Evolutionary conservation across 2,329 filamentous ascomycete genomes (phyloP).

Genomic region (Pleoardoris graminearum): DNA sequence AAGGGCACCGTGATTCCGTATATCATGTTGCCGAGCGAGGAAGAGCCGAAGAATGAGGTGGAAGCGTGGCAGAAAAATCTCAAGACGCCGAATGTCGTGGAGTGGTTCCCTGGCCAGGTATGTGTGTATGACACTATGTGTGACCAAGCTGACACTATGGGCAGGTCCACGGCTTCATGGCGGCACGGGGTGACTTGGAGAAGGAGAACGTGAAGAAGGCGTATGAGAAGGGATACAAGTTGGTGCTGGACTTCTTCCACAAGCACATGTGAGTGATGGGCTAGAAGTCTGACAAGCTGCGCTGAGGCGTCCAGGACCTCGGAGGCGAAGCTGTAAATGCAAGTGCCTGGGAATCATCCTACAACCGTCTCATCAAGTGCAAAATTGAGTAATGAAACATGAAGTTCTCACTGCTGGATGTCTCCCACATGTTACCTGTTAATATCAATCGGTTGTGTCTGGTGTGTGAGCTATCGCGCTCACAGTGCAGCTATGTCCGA

Average conservation of each 20-base stretch:
- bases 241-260: slow-evolving; percentile 56
- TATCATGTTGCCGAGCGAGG: slow-evolving; percentile 60
- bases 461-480: too few relatives aligned
- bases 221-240: slow-evolving; percentile 56
- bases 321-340: slow-evolving; percentile 7
- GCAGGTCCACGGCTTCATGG: slow-evolving; percentile 50
- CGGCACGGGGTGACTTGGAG: slow-evolving; percentile 51
- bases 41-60: slow-evolving; percentile 58
- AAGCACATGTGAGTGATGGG: slow-evolving; percentile 52
- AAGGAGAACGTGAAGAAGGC: slow-evolving; percentile 53
- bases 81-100: slow-evolving; percentile 52
- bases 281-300: neutral
- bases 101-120: slow-evolving; percentile 53
- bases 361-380: too few relatives aligned
- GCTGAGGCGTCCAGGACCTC: slow-evolving; percentile 1
- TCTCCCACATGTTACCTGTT: too few relatives aligned
- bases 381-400: too few relatives aligned
- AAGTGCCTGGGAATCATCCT: too few relatives aligned
- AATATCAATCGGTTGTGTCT: too few relatives aligned
- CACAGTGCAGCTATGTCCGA: too few relatives aligned
- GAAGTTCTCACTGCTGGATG: too few relatives aligned
- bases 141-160: neutral
- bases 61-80: slow-evolving; percentile 54
- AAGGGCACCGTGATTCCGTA: slow-evolving; percentile 60
- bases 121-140: too few relatives aligned